Conservation (phyloP, 179 eudicot species). For the Beta corolliflora region DNA sequence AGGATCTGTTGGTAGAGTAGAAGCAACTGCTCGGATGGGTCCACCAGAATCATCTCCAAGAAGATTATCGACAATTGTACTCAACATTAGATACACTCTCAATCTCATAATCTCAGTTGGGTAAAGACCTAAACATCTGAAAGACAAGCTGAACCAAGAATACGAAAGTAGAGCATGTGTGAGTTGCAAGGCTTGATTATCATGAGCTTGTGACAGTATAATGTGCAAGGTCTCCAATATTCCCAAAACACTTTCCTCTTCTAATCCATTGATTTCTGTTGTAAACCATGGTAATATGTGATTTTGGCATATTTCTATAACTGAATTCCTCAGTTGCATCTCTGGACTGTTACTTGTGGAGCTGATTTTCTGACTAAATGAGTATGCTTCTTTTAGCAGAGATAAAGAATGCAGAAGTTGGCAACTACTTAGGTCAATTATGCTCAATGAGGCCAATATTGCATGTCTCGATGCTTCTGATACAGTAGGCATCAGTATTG, state of each 20-base stretch:
- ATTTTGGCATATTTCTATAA: constrained; percentile 55
- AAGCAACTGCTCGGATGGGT: constrained; percentile 67
- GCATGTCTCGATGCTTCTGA: constrained; percentile 65
- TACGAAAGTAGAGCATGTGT: constrained; percentile 56
- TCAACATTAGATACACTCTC: constrained; percentile 66
- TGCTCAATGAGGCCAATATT: constrained; percentile 52
- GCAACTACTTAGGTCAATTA: constrained; percentile 38
- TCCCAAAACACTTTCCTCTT: constrained; percentile 73
- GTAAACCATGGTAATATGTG: constrained; percentile 87
- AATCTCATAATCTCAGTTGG: constrained; percentile 74
- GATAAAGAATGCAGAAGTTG: constrained; percentile 72
- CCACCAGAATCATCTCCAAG: constrained; percentile 67
- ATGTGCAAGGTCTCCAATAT: constrained; percentile 74
- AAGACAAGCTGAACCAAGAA: constrained; percentile 82
- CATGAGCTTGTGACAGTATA: constrained; percentile 56
- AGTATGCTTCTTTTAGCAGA: constrained; percentile 80
- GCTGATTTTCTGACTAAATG: constrained; percentile 45
- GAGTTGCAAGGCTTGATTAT: constrained; percentile 46
- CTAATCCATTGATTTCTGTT: constrained; percentile 54
- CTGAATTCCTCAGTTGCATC: constrained; percentile 42
- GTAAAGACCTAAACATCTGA: constrained; percentile 82
- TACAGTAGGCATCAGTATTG: constrained; percentile 42
- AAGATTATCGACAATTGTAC: constrained; percentile 67
- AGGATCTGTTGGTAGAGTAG: constrained; percentile 83
- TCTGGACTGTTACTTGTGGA: constrained; percentile 27